Evolutionary conservation across 331 rosid species (phyloP).

Genomic region (Malus hybrid): DNA sequence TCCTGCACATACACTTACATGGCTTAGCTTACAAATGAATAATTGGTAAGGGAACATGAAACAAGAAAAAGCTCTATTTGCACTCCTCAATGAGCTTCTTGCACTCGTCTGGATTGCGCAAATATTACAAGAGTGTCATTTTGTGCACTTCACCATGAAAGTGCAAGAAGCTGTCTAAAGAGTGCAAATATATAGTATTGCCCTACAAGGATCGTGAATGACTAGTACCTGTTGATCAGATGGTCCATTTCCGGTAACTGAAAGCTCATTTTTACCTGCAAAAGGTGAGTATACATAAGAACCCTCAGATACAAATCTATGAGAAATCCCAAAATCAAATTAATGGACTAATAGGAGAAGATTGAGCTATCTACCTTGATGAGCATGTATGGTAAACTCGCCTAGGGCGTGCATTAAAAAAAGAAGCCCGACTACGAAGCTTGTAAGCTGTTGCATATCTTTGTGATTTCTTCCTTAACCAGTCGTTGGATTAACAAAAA

Average conservation of each 20-base stretch:
- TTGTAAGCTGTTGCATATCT: conserved; percentile 32
- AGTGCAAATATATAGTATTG: background rate
- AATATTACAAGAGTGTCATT: background rate
- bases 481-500: conserved; percentile 6
- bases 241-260: conserved; percentile 4
- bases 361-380: conserved; percentile 25
- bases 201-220: background rate
- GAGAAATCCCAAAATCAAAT: background rate
- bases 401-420: conserved; percentile 32
- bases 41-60: background rate
- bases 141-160: background rate
- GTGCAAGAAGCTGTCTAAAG: background rate
- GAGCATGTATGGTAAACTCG: conserved; percentile 23
- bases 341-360: background rate
- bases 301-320: background rate
- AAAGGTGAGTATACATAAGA: background rate
- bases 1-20: background rate
- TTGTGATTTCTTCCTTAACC: background rate
- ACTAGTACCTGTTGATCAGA: conserved; percentile 24
- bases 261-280: conserved; percentile 27
- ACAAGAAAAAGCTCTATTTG: background rate
- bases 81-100: background rate
- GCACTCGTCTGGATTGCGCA: background rate
- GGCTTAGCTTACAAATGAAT: background rate
- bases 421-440: conserved; percentile 38